These are phyloP conservation scores for Bruguiera parviflora DNA, from an alignment of 345 rosid genomes.

Conservation along the genomic window DNA sequence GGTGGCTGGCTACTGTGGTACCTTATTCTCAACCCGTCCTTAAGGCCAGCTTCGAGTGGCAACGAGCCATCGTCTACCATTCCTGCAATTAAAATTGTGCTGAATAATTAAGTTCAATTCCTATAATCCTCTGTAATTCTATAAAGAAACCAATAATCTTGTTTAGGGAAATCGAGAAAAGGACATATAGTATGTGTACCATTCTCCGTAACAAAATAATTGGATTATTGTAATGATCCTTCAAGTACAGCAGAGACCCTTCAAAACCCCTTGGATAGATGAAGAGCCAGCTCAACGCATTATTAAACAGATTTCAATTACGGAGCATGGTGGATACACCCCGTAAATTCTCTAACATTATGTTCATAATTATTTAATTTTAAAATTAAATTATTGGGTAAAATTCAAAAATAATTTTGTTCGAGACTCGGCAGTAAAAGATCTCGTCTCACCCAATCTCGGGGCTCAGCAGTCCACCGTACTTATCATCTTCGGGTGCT, in stretches of 20 bases:
- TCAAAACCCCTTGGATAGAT: conserved; percentile 54
- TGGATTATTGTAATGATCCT: conserved; percentile 46
- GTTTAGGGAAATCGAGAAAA: background rate
- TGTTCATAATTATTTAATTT: no score
- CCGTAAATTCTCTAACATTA: no score
- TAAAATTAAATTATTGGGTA: no score
- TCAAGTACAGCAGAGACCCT: conserved; percentile 38
- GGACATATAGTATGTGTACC: conserved; percentile 27
- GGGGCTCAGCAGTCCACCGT: conserved; percentile 17
- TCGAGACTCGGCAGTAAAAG: background rate
- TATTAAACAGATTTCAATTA: conserved; percentile 12
- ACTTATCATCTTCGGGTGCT: conserved; percentile 21
- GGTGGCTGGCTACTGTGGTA: conserved; percentile 33
- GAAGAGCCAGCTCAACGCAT: conserved; percentile 49
- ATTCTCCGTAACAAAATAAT: conserved; percentile 52
- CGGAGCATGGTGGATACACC: no score
- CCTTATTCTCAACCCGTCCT: conserved; percentile 39
- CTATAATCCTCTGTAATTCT: background rate
- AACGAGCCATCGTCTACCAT: conserved; percentile 18
- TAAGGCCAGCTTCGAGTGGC: conserved; percentile 13
- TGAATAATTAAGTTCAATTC: background rate
- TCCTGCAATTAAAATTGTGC: conserved; percentile 11
- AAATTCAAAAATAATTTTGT: background rate
- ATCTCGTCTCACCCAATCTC: conserved; percentile 4
- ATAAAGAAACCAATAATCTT: no score